Evolutionary conservation across 2,329 filamentous ascomycete genomes (phyloP).

Genomic region (Colletotrichum tropicicola): DNA sequence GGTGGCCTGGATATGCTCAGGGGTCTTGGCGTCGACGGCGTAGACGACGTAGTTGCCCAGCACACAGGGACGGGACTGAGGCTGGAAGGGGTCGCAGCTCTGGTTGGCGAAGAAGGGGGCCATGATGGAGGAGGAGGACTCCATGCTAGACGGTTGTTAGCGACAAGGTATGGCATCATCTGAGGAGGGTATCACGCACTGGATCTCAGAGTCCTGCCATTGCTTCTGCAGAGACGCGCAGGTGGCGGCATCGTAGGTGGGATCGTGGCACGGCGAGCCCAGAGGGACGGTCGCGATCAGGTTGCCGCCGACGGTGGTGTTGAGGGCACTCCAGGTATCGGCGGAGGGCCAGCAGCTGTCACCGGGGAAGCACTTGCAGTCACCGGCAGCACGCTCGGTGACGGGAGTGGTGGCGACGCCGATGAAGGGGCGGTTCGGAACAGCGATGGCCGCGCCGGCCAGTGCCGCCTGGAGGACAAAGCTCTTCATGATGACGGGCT

Average conservation of each 20-base stretch:
- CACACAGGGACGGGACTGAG: slow-evolving; percentile 48
- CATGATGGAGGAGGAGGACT: slow-evolving; percentile 51
- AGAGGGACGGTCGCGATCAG: slow-evolving; percentile 59
- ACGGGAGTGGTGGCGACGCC: neutral
- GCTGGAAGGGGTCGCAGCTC: slow-evolving; percentile 49
- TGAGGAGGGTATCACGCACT: slow-evolving; percentile 44
- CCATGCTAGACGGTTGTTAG: slow-evolving; percentile 35
- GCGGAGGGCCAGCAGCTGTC: slow-evolving; percentile 59
- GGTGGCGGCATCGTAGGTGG: slow-evolving; percentile 51
- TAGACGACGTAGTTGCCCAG: slow-evolving; percentile 56
- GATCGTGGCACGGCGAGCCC: slow-evolving; percentile 53
- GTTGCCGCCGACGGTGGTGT: slow-evolving; percentile 55
- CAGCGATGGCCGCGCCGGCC: slow-evolving; percentile 17
- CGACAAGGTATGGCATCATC: too few species aligned
- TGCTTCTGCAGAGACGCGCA: slow-evolving; percentile 51
- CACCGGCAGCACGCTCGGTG: slow-evolving; percentile 43
- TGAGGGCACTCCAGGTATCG: slow-evolving; percentile 53
- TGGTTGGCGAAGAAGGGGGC: slow-evolving; percentile 48
- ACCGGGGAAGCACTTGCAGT: slow-evolving; percentile 56
- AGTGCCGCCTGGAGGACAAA: slow-evolving; percentile 20
- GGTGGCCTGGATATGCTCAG: slow-evolving; percentile 42
- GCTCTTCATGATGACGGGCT: slow-evolving; percentile 22
- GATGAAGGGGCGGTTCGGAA: neutral
- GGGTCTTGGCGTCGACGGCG: slow-evolving; percentile 43
- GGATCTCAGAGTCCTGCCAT: slow-evolving; percentile 55